phyloP scores from a whole-genome alignment of 305 asterid genomes.

The Solanum hybrid region DNA sequence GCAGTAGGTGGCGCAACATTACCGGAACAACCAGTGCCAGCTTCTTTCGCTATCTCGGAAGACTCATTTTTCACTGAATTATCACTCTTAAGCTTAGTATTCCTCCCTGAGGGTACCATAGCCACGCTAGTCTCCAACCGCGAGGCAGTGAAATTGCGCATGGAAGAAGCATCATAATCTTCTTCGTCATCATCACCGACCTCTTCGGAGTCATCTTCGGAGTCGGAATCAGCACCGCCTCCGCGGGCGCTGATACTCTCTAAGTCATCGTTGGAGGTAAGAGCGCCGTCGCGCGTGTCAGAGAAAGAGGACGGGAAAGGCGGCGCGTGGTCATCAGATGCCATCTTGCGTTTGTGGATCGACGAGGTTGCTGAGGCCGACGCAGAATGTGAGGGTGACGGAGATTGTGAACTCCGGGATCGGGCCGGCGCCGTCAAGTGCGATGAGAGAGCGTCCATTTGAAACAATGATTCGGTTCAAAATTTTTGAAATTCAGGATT shows the following conservation, averaged over 20 bases:
- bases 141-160: conserved; percentile 81
- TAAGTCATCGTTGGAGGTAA: conserved; percentile 84
- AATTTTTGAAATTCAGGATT: not conserved
- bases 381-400: conserved; percentile 95
- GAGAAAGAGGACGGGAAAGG: conserved; percentile 78
- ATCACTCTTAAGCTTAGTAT: conserved; percentile 59
- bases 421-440: conserved; percentile 76
- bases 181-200: conserved; percentile 78
- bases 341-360: conserved; percentile 70
- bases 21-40: conserved; percentile 13
- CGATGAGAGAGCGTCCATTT: conserved; percentile 63
- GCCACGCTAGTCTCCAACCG: conserved; percentile 55
- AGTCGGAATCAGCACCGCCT: conserved; percentile 80
- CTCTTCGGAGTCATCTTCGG: conserved; percentile 61
- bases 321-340: conserved; percentile 72
- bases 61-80: conserved; percentile 58
- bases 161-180: conserved; percentile 66
- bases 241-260: conserved; percentile 96
- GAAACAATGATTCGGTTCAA: not conserved
- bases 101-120: conserved; percentile 30
- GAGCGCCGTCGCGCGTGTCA: conserved; percentile 86
- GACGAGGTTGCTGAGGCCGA: conserved; percentile 96
- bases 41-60: conserved; percentile 45
- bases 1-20: conserved; percentile 35
- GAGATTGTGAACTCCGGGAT: conserved; percentile 83